A percentile compares a stretch with the other conserved stretches of the same genome.
These are phyloP conservation scores for Marasmius sp. DNA, from an alignment of 1,284 basidiomycete species.

Conservation along the genomic window DNA sequence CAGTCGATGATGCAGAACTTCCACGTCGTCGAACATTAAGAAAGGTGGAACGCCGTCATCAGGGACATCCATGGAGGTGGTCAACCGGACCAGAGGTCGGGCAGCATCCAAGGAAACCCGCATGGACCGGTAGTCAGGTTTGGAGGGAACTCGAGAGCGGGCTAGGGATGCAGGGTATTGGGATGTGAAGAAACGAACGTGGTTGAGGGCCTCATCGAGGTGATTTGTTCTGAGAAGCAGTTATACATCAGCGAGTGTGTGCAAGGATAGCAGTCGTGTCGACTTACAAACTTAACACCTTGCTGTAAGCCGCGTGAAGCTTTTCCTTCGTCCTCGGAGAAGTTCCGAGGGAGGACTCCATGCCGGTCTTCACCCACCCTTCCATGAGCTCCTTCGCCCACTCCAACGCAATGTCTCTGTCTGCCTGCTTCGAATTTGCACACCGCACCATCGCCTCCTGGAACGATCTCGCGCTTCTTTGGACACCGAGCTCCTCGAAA, in stretches of 20 bases:
- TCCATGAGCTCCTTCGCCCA: slow-evolving; percentile 62
- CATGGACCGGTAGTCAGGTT: slow-evolving; percentile 40
- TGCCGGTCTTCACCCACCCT: slow-evolving; percentile 47
- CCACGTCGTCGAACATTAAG: slow-evolving; percentile 63
- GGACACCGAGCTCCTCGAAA: slow-evolving; percentile 42
- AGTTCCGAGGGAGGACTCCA: slow-evolving; percentile 31
- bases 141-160: slow-evolving; percentile 19
- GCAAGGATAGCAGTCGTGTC: slow-evolving; percentile 1
- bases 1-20: slow-evolving; percentile 64
- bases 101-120: slow-evolving; percentile 49
- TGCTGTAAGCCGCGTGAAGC: slow-evolving; percentile 63
- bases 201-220: slow-evolving; percentile 49
- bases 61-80: slow-evolving; percentile 48
- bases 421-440: slow-evolving; percentile 43
- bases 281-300: slow-evolving; percentile 59
- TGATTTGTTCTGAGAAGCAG: slow-evolving; percentile 45
- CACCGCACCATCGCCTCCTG: slow-evolving; percentile 72
- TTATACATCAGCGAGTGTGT: neutral
- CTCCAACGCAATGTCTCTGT: slow-evolving; percentile 42
- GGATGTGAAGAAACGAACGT: slow-evolving; percentile 54
- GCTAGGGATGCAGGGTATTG: slow-evolving; percentile 58
- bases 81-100: slow-evolving; percentile 67
- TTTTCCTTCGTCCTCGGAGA: slow-evolving; percentile 60
- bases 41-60: slow-evolving; percentile 73
- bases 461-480: slow-evolving; percentile 56